Evolutionary conservation across 352 stramenopile genomes (phyloP).

Genomic region (Phytophthora pistaciae): DNA sequence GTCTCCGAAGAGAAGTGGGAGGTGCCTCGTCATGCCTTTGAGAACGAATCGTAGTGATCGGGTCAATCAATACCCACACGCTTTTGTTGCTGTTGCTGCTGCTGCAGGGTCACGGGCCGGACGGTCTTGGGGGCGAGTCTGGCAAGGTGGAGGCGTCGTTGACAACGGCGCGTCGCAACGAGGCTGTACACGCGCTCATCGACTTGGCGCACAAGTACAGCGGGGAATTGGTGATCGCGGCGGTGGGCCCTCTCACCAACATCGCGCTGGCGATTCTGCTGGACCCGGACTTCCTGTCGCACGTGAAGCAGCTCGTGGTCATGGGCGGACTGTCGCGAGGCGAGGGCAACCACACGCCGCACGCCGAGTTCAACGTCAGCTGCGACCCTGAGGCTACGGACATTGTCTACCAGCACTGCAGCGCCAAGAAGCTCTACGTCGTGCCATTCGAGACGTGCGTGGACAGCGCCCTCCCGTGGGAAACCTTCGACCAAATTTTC

Average conservation of each 20-base stretch:
- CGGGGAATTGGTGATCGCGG: slow-evolving; percentile 79
- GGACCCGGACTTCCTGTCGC: slow-evolving; percentile 69
- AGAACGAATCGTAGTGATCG: neutral
- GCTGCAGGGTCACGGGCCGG: slow-evolving; percentile 67
- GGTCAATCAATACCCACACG: neutral
- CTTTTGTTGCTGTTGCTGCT: slow-evolving; percentile 3
- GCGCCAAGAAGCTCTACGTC: slow-evolving; percentile 65
- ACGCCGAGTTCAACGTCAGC: slow-evolving; percentile 84
- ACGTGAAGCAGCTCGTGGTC: slow-evolving; percentile 72
- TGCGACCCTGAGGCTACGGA: slow-evolving; percentile 84
- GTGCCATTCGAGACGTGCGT: slow-evolving; percentile 77
- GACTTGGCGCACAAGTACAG: slow-evolving; percentile 62
- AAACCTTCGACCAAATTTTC: slow-evolving; percentile 76
- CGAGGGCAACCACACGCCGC: slow-evolving; percentile 73
- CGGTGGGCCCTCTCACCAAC: slow-evolving; percentile 83
- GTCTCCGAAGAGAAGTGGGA: slow-evolving; percentile 73
- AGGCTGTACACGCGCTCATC: slow-evolving; percentile 74
- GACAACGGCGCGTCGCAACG: slow-evolving; percentile 53
- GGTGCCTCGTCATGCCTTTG: slow-evolving; percentile 28
- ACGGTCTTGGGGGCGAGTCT: slow-evolving; percentile 70
- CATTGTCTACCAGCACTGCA: slow-evolving; percentile 78
- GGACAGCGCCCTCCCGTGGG: slow-evolving; percentile 69
- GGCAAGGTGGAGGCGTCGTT: slow-evolving; percentile 47
- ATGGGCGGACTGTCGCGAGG: slow-evolving; percentile 81
- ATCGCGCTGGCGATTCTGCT: slow-evolving; percentile 78